These are phyloP conservation scores for Hypholoma sublateritium DNA, from an alignment of 768 basidiomycete species.

Conservation along the genomic window DNA sequence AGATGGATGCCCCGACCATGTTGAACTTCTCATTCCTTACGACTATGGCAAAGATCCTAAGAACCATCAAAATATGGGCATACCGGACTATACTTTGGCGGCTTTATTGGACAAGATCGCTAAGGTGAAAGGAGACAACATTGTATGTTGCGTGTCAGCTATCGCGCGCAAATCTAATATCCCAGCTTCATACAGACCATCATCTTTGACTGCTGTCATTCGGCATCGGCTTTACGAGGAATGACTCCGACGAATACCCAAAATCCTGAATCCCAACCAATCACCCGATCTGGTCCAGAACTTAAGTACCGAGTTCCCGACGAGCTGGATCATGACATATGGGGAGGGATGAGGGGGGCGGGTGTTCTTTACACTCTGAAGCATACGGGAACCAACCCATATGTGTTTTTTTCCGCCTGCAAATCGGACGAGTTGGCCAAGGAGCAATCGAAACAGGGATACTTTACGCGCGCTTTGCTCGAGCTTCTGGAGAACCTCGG, in stretches of 20 bases:
- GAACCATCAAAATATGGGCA: background rate
- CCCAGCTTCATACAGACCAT: background rate
- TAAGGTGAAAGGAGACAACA: conserved; percentile 15
- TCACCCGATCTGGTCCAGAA: background rate
- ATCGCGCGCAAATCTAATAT: background rate
- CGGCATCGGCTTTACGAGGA: background rate
- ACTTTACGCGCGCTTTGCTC: background rate
- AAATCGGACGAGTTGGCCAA: background rate
- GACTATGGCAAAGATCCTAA: conserved; percentile 3
- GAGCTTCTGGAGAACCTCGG: background rate
- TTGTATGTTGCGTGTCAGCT: conserved; percentile 4
- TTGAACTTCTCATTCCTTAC: conserved; percentile 8
- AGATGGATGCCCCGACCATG: background rate
- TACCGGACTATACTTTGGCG: conserved; percentile 14
- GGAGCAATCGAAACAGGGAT: background rate
- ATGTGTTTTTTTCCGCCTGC: conserved; percentile 3
- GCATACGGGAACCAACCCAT: background rate
- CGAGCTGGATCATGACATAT: background rate
- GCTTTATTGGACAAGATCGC: conserved; percentile 10
- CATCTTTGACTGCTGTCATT: background rate
- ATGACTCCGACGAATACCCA: background rate
- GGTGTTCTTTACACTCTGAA: background rate
- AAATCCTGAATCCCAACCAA: background rate
- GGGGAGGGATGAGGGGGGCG: background rate
- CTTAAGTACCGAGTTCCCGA: background rate